Percentiles rank a stretch among this genome's conserved stretches.
Conservation (phyloP, 768 basidiomycete genomes). For the Lentinula aciculospora region DNA sequence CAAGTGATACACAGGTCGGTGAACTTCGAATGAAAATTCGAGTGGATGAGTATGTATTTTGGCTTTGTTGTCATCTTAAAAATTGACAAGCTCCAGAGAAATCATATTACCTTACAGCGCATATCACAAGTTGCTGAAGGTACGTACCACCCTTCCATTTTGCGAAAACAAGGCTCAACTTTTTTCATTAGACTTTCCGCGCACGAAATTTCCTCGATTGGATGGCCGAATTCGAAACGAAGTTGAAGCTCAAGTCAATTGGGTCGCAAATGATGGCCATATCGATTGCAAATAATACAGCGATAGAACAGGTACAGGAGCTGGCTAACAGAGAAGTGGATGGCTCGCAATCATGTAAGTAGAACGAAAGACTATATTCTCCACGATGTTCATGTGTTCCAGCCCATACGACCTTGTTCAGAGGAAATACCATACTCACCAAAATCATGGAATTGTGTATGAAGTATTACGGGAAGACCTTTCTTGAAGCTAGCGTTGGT, state of each 20-base stretch:
- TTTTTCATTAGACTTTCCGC: conserved; percentile 37
- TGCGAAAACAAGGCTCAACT: not conserved
- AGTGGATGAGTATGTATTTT: conserved; percentile 64
- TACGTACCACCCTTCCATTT: conserved; percentile 21
- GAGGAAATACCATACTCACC: conserved; percentile 61
- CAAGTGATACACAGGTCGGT: conserved; percentile 58
- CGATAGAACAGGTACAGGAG: conserved; percentile 66
- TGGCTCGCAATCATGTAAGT: conserved; percentile 58
- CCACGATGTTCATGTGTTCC: not conserved
- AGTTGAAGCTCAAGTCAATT: conserved; percentile 59
- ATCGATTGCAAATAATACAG: conserved; percentile 58
- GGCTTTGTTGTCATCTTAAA: not conserved
- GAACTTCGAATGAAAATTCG: conserved; percentile 69
- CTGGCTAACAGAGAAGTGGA: conserved; percentile 69
- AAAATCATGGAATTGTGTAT: conserved; percentile 79
- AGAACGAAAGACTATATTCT: not conserved
- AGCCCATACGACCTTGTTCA: conserved; percentile 77
- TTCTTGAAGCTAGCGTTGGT: conserved; percentile 79
- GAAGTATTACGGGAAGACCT: conserved; percentile 74
- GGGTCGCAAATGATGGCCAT: conserved; percentile 61
- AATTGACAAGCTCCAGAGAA: conserved; percentile 42
- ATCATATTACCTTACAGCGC: conserved; percentile 67
- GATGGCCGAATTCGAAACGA: conserved; percentile 66
- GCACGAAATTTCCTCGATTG: conserved; percentile 67
- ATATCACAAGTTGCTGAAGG: conserved; percentile 58